Evolutionary conservation across 306 rosid genomes (phyloP), one percentile per base, ranked within the genome.

Genomic region (Quercus suber): DNA sequence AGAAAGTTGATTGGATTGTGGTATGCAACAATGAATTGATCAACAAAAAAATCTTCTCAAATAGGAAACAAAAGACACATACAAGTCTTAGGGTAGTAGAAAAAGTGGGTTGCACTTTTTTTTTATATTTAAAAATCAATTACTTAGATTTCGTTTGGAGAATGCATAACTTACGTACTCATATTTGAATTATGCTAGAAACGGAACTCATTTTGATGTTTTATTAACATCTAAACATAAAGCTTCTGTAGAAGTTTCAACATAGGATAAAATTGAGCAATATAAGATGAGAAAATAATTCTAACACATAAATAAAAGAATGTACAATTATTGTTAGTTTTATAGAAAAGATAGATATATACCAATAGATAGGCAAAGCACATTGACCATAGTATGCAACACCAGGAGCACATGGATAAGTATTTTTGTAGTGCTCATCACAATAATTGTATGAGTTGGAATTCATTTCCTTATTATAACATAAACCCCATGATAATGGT

Each of bases 281-380:
- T 33, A n/a, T 35, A 37, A 55, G 23, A 25, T 18, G 18, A 49
- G 74, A 51, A 35, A 37, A 37, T 7, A 37, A 37, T 7, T 7
- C 43, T 0, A 57, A 7, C 11, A 37, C 45, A 7, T 7, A 37
- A 37, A 37, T 37, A 37, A 7, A 57, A 45, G 75, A 74, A 49
- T 69, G 25, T 37, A 60, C 19, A 75, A 64, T 21, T 19, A 25
- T 31, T 33, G 27, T 45, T 45, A 45, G 53, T 1, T 9, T 15
- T 52, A 30, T 71, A 43, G 55, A 37, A 68, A 5, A 27, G 27
- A 27, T 27, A 72, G 19, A 59, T 21, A 64, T 89, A 51, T 75
- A 95, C 98, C 99, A 93, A 93, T 82, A 93, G 81, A 95, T 75
- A 31, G 98, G 99, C 56, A 95, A 43, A 77, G 99, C 99, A 56